Base-by-base conservation (phyloP, 371 early-diverging fungal species). In the Mortierella sp. region DNA sequence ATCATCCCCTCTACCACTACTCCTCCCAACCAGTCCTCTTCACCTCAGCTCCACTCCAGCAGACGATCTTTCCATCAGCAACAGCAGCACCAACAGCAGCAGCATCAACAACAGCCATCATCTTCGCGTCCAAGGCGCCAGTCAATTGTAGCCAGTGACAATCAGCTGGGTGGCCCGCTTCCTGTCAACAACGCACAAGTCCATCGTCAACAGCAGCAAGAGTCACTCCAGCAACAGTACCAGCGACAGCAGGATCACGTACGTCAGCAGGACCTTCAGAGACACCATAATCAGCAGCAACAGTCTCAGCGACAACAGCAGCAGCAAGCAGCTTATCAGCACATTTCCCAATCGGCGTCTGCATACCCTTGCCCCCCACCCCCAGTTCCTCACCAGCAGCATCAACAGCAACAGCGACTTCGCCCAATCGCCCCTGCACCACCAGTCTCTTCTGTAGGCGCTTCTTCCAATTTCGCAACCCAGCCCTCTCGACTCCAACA, bases 81-180 rank as follows among this genome's bases (percentile, higher is more conserved):
- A 35, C 72, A 63, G 7, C 63, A 63, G 5, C 38, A 63, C 8
- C 65, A 35, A 8, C 65, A 63, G 5, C 72, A 35, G 3, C 65
- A 65, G 0, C 65, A 65, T 38, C 65, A 65, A 7, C n/a, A 16
- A 10, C n/a, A 4, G 8, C 0, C 32, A 51, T 38, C 32, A 16
- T 27, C 54, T 10, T 27, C 38, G 12, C 65, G 29, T 63, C 58
- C 65, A 4, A 65, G 75, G 8, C 65, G 75, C 10, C 70, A 68
- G 18, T 77, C 77, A 3, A 12, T 58, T 46, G 32, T 77, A 29
- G 78, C 46, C 3, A 73, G 56, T 14, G 78, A 75, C 32, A 71
- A 48, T 14, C 81, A 80, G 38, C 63, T 80, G 58, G 81, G 80
- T 0, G 80, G 83, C 3, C 77, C 80, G 2, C 72, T 80, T 71